These are phyloP conservation scores for Dalbergia cultrata DNA, from an alignment of 306 rosid genomes.

Conservation along the genomic window DNA sequence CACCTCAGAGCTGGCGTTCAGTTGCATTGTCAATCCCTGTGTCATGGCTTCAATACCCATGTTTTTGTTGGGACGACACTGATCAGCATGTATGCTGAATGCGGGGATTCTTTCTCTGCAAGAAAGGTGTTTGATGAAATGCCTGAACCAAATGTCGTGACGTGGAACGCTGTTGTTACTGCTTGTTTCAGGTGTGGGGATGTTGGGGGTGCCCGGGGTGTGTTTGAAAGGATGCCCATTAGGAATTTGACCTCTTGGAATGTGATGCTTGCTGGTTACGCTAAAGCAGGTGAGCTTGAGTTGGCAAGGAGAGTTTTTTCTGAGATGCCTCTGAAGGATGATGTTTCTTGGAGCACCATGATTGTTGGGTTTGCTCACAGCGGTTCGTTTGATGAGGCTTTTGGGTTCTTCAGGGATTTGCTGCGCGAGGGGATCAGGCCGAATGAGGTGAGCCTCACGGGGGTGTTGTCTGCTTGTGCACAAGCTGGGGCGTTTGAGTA, in stretches of 20 bases:
- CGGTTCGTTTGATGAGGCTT: conserved; percentile 73
- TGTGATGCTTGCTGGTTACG: conserved; percentile 74
- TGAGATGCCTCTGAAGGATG: conserved; percentile 72
- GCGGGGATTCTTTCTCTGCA: conserved; percentile 57
- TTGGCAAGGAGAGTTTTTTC: conserved; percentile 65
- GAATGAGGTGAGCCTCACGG: conserved; percentile 84
- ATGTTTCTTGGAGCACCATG: conserved; percentile 90
- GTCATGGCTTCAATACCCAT: conserved; percentile 64
- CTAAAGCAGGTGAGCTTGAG: conserved; percentile 75
- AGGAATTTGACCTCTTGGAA: conserved; percentile 86
- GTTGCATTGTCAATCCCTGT: conserved; percentile 65
- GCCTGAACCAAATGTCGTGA: conserved; percentile 74
- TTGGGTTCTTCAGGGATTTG: conserved; percentile 77
- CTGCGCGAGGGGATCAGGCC: conserved; percentile 57
- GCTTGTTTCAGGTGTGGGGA: conserved; percentile 79
- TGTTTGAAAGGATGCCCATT: conserved; percentile 68
- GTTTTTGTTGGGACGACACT: conserved; percentile 77
- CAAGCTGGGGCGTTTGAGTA: conserved; percentile 87
- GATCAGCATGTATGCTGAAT: conserved; percentile 75
- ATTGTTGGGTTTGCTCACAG: conserved; percentile 79
- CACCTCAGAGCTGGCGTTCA: conserved; percentile 58
- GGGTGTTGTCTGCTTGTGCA: conserved; percentile 83
- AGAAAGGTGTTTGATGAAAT: conserved; percentile 76
- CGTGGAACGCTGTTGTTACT: conserved; percentile 79
- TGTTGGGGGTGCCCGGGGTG: conserved; percentile 47